Evolutionary conservation across 768 basidiomycete species (phyloP).

Genomic region (Tricholoma saponaceum): DNA sequence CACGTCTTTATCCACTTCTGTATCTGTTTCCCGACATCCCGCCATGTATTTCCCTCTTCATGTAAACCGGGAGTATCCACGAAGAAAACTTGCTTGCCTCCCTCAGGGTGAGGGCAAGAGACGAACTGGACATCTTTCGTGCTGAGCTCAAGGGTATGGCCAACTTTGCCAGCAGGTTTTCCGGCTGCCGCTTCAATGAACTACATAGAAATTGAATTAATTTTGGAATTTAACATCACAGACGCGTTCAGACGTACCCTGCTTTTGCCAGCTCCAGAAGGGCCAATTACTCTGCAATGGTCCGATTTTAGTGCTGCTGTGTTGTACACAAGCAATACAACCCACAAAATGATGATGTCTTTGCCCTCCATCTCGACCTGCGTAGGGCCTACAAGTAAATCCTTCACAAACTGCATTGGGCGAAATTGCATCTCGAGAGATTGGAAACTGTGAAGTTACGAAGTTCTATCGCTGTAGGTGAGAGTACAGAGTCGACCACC

Average conservation of each 20-base stretch:
- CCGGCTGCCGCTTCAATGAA: background rate
- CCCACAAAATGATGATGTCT: background rate
- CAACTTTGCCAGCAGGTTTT: background rate
- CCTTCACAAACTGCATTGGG: background rate
- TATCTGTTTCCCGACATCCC: background rate
- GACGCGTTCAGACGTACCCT: background rate
- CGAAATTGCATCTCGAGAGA: background rate
- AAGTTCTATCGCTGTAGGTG: background rate
- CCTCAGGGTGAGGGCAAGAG: background rate
- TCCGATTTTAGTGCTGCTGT: background rate
- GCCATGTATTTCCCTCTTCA: slow-evolving; percentile 2
- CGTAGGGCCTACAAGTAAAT: background rate
- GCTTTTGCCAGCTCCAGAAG: slow-evolving; percentile 1
- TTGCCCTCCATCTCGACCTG: slow-evolving; percentile 1
- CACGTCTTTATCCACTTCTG: slow-evolving; percentile 1
- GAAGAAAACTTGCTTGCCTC: background rate
- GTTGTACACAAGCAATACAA: background rate
- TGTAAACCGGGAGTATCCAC: slow-evolving; percentile 2
- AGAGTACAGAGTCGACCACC: background rate
- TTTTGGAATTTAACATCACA: background rate
- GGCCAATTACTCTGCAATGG: background rate
- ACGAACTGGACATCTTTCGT: background rate
- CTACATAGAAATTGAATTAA: background rate
- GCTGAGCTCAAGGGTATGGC: background rate
- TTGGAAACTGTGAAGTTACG: background rate